Conservation (phyloP, 768 basidiomycete species). For the Amanita rimosa region DNA sequence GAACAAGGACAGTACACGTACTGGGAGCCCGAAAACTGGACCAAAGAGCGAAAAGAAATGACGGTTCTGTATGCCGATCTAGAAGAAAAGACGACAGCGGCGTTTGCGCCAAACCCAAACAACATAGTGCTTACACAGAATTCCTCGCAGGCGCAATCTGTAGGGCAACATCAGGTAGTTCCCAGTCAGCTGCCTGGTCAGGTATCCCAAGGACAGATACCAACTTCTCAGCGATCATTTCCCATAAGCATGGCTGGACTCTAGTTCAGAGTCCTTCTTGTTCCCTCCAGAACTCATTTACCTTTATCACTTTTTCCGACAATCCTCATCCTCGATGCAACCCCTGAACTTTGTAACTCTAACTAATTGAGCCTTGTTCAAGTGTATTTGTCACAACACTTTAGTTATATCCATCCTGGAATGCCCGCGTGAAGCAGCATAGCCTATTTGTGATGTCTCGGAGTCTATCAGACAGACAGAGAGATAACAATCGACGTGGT, state of each 20-base stretch:
- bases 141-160: slow-evolving; percentile 8
- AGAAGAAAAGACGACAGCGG: slow-evolving; percentile 61
- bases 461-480: neutral
- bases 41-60: slow-evolving; percentile 70
- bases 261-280: neutral
- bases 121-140: slow-evolving; percentile 31
- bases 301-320: slow-evolving; percentile 11
- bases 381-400: slow-evolving; percentile 4
- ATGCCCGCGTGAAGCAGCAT: slow-evolving; percentile 13
- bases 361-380: slow-evolving; percentile 6
- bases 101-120: slow-evolving; percentile 43
- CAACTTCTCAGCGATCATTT: slow-evolving; percentile 30
- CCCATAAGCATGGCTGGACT: slow-evolving; percentile 40
- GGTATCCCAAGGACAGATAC: slow-evolving; percentile 25
- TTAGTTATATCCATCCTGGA: neutral
- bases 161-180: slow-evolving; percentile 14
- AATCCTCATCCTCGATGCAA: slow-evolving; percentile 8
- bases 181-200: slow-evolving; percentile 13
- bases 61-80: slow-evolving; percentile 63
- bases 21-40: slow-evolving; percentile 79
- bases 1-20: slow-evolving; percentile 86
- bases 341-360: slow-evolving; percentile 6
- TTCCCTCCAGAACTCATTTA: neutral
- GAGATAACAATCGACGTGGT: neutral
- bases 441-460: slow-evolving; percentile 9